Evolutionary conservation across 2,329 filamentous ascomycete species (phyloP).

Genomic region (Penicillium sp.): DNA sequence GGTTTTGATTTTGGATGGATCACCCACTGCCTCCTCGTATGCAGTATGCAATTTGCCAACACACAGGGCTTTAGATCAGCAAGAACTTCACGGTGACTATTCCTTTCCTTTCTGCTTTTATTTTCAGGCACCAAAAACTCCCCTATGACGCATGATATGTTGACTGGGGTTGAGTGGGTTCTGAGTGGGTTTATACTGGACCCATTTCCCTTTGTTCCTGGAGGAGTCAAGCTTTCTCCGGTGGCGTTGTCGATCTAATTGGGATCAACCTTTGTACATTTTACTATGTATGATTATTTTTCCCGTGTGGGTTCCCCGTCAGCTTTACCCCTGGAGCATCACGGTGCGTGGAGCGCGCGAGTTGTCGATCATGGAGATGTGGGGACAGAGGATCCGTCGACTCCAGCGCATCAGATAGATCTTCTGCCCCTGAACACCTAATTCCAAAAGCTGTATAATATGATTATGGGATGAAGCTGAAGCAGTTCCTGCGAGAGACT

Average conservation of each 20-base stretch:
- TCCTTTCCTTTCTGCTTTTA: neutral
- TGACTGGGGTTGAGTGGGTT: neutral
- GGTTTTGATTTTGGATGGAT: neutral
- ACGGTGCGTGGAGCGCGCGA: constrained; percentile 4
- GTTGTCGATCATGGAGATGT: constrained; percentile 1
- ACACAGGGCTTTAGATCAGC: neutral
- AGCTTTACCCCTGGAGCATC: constrained; percentile 6
- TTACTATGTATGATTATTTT: neutral
- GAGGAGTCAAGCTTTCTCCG: constrained; percentile 3
- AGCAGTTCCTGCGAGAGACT: neutral
- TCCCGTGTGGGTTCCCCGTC: neutral
- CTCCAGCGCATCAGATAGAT: neutral
- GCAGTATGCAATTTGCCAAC: neutral
- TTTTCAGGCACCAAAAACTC: neutral
- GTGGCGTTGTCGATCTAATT: constrained; percentile 15
- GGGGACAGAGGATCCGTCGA: constrained; percentile 7
- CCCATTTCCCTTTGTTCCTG: neutral
- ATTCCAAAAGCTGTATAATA: neutral
- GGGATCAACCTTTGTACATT: constrained; percentile 12
- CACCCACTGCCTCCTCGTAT: neutral
- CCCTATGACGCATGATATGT: neutral
- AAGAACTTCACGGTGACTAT: neutral
- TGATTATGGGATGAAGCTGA: neutral
- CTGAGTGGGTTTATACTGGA: neutral
- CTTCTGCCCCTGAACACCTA: neutral